Evolutionary conservation across 192 early-diverging fungal species (phyloP).

Genomic region (Radiomyces spectabilis): DNA sequence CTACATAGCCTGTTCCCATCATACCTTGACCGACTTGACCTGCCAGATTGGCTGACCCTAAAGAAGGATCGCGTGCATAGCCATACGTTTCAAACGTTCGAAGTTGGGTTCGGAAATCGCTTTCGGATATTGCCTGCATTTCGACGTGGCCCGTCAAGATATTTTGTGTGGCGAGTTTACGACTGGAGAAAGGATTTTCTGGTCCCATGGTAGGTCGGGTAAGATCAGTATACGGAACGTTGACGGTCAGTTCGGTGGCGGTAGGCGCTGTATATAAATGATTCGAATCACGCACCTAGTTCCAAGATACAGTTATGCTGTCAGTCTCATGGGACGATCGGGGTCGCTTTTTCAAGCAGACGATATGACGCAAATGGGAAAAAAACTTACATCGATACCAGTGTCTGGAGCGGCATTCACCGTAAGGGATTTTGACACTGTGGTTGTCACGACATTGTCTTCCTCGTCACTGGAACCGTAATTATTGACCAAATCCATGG

Average conservation of each 20-base stretch:
- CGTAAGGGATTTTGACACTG: not conserved
- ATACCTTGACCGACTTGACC: slow-evolving; percentile 38
- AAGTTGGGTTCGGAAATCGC: slow-evolving; percentile 75
- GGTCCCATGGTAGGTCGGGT: slow-evolving; percentile 43
- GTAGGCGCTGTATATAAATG: slow-evolving; percentile 46
- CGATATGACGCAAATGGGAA: no score
- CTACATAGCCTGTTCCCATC: slow-evolving; percentile 53
- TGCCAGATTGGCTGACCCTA: slow-evolving; percentile 17
- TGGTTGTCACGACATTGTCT: not conserved
- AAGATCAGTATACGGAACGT: slow-evolving; percentile 53
- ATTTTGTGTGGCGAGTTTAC: slow-evolving; percentile 38
- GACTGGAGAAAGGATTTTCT: slow-evolving; percentile 41
- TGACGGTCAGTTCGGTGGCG: slow-evolving; percentile 44
- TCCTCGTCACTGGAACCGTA: slow-evolving; percentile 34
- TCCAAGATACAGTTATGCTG: no score
- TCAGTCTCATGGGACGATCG: no score
- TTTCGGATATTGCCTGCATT: slow-evolving; percentile 59
- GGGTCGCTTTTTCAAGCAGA: no score
- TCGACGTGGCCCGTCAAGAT: slow-evolving; percentile 73
- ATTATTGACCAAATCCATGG: slow-evolving; percentile 22
- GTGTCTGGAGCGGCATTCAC: slow-evolving; percentile 46
- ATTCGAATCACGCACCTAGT: not conserved
- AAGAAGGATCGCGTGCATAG: slow-evolving; percentile 74
- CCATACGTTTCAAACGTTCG: slow-evolving; percentile 78
- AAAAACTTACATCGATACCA: slow-evolving; percentile 37